Percentiles rank a stretch among this genome's conserved stretches.
Conservation (phyloP, 73 alveolate genomes). For the Stentor roeselii region DNA sequence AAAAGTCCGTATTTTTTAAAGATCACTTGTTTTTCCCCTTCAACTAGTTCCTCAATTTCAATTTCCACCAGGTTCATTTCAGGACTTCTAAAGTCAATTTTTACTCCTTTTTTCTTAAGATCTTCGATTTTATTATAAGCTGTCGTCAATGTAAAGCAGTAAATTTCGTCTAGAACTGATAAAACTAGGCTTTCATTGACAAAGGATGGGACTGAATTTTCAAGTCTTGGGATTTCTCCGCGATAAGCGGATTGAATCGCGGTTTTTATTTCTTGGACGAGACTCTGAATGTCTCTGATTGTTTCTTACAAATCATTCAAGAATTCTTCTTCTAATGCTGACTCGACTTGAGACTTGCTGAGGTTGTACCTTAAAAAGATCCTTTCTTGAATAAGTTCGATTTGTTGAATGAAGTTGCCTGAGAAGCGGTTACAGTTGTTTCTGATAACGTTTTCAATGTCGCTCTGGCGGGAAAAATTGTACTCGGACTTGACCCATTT, state of each 20-base stretch:
- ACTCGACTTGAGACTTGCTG: background rate
- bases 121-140: background rate
- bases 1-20: background rate
- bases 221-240: background rate
- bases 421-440: background rate
- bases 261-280: background rate
- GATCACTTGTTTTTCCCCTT: background rate
- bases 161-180: background rate
- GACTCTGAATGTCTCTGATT: background rate
- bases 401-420: background rate
- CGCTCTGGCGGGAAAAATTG: background rate
- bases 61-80: background rate
- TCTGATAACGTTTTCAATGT: no score
- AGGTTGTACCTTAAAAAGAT: background rate
- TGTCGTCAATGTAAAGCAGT: background rate
- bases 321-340: background rate
- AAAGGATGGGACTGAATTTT: background rate
- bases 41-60: background rate
- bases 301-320: background rate
- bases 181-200: background rate
- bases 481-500: background rate
- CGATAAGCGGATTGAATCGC: background rate
- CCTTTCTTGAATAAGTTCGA: background rate
- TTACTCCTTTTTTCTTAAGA: background rate
- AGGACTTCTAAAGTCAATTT: background rate